phyloP scores from a whole-genome alignment of 148 eudicot species.

The Camellia granthamiana region DNA sequence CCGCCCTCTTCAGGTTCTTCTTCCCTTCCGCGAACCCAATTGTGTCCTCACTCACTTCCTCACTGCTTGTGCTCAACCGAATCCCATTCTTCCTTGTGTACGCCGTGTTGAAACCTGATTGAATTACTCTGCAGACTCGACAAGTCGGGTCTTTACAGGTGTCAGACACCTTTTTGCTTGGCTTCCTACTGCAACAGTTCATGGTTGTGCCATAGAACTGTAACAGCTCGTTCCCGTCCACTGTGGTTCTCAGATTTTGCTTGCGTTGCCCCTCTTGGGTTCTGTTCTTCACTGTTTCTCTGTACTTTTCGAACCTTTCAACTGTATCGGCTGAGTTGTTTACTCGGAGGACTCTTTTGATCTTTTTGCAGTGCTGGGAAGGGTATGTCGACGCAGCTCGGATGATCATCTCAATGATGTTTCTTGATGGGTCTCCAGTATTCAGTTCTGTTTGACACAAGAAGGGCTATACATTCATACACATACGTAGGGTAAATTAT shows the following conservation, averaged over 20 bases:
- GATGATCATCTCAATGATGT: constrained; percentile 33
- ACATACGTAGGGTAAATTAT: too few relatives aligned
- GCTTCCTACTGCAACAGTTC: constrained; percentile 6
- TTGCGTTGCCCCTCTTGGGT: constrained; percentile 15
- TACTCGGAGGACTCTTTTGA: constrained; percentile 27
- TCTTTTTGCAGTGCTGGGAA: constrained; percentile 17
- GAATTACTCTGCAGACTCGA: constrained; percentile 8
- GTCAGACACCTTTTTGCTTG: not conserved
- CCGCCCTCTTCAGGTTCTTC: constrained; percentile 11
- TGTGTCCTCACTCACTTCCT: constrained; percentile 10
- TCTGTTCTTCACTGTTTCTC: constrained; percentile 27
- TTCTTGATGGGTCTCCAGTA: constrained; percentile 35
- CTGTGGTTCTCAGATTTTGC: constrained; percentile 23
- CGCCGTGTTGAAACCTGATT: constrained; percentile 14
- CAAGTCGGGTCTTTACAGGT: not conserved
- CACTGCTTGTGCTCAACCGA: constrained; percentile 17
- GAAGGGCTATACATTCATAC: not conserved
- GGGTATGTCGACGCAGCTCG: constrained; percentile 20
- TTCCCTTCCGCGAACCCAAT: not conserved
- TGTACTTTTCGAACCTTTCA: constrained; percentile 27
- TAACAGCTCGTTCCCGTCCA: constrained; percentile 19
- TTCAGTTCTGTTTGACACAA: constrained; percentile 24
- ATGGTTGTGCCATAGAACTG: constrained; percentile 18
- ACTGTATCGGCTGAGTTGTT: constrained; percentile 29
- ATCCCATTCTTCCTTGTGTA: constrained; percentile 15